phyloP scores from a whole-genome alignment of 192 early-diverging fungal species.

The Coemansia sp. region DNA sequence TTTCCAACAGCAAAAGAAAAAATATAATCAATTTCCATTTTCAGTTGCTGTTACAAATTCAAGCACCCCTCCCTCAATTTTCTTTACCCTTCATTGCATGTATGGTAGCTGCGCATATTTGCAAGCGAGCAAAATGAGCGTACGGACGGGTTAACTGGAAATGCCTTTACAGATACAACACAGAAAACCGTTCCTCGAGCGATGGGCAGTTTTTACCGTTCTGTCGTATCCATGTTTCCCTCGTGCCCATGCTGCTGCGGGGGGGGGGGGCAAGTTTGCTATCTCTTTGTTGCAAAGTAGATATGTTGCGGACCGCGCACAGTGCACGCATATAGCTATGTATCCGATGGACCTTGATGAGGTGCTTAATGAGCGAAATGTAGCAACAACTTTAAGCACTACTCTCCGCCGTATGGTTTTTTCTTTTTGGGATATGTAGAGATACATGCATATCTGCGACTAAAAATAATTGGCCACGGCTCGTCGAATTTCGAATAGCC shows the following conservation, averaged over 20 bases:
- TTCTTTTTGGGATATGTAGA: too few species aligned
- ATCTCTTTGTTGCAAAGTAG: neutral
- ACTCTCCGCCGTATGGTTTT: too few species aligned
- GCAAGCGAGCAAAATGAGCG: neutral
- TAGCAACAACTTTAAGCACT: too few species aligned
- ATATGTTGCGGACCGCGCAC: neutral
- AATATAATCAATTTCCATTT: neutral
- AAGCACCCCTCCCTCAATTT: neutral
- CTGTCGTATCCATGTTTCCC: neutral
- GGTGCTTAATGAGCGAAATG: neutral
- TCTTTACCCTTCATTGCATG: neutral
- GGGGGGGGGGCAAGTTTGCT: neutral
- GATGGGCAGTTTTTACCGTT: too few species aligned
- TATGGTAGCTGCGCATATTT: neutral
- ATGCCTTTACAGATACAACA: neutral
- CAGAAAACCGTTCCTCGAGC: neutral
- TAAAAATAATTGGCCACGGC: too few species aligned
- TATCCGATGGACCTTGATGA: neutral
- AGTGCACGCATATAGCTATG: neutral
- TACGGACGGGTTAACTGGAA: neutral
- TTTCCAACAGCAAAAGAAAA: constrained; percentile 2
- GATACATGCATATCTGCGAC: too few species aligned
- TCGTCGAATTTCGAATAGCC: too few species aligned
- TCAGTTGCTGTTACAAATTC: neutral
- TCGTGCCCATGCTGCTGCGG: neutral